Evolutionary conservation across 2,329 filamentous ascomycete genomes (phyloP), one percentile per base, ranked within the genome.

Genomic region (Colletotrichum agaves): DNA sequence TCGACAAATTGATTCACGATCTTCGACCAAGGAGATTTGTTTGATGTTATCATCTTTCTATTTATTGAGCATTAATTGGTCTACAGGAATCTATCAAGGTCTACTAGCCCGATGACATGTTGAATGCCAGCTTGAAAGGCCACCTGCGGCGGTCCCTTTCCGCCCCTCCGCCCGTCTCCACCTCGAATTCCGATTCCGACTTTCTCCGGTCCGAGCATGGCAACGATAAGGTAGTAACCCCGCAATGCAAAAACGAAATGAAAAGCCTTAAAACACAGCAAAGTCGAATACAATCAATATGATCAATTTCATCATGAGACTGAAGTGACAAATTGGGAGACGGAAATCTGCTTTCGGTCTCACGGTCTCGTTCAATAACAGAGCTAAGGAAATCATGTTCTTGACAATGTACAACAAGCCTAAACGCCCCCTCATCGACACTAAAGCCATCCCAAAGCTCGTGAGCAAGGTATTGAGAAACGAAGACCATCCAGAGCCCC

Each of bases 131-230:
- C 27, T 27, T 27, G 27, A 7, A 27, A 53, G 35, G 7, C n/a
- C 4, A 5, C 17, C 17, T 15, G 31, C 53, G 53, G 53, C 31
- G 59, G 41, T 49, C 55, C n/a, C 60, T 60, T n/a, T 53, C 63
- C 50, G 43, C 13, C 33, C n/a, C n/a, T n/a, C n/a, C 33, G 19
- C 7, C 44, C 31, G 39, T 57, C 64, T 60, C 47, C 65, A 23
- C 53, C 50, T 39, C 39, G 37, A 60, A 60, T 43, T 50, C 65
- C 65, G 33, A 8, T n/a, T 55, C 61, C 55, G 65, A 68, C 23
- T 60, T 68, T 56, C 61, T 53, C 61, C 61, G 27, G 61, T 33
- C 21, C 61, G 19, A 68, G 47, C 53, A 64, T 46, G 49, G 53
- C 61, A 65, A 67, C 47, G 27, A 27, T 31, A n/a, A n/a, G n/a